Evolutionary conservation across 306 rosid genomes (phyloP), one percentile per base, ranked within the genome.

Genomic region (Gastrolobium bilobum): DNA sequence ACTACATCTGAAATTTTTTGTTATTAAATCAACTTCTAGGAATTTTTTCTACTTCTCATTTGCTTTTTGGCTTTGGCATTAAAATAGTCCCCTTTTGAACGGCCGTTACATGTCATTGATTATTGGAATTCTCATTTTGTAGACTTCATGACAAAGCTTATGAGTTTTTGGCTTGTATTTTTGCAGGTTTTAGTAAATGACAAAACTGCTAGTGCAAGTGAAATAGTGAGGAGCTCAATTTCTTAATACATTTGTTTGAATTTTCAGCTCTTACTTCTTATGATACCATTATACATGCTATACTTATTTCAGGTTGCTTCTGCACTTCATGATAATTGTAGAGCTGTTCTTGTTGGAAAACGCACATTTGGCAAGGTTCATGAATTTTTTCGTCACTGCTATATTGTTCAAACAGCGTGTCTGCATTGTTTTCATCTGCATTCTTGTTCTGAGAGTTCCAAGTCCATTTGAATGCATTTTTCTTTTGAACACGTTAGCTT

Each of bases 141-240:
- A 63, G 35, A 57, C 81, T 47, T 72, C 46, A 50, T 80, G 56
- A 79, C 72, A 75, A 71, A 75, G 84, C 72, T 81, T 77, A 44
- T 77, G 72, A 71, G 61, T 48, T 13, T 61, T 65, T 75, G 50
- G 43, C 53, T 53, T 46, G 29, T 71, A 84, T 76, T 58, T 42
- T 75, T 85, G 83, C 97, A 95, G 99, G 90, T 95, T 84, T 87
- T 95, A 83, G 98, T 95, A 84, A 95, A 95, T 83, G 88, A 85
- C 67, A 91, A 83, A 75, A 95, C 99, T 84, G 99, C 99, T 4
- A 95, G 98, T 85, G 97, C 99, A 39, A 93, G 99, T 86, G 99
- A 95, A 95, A 95, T 95, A 68, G 99, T 95, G 83, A 90, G 99
- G 54, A 59, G 61, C 85, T 83, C 13, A 69, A 13, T 80, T 74